These are phyloP conservation scores for Prunus yedoensis DNA, from an alignment of 331 rosid species.

Conservation along the genomic window DNA sequence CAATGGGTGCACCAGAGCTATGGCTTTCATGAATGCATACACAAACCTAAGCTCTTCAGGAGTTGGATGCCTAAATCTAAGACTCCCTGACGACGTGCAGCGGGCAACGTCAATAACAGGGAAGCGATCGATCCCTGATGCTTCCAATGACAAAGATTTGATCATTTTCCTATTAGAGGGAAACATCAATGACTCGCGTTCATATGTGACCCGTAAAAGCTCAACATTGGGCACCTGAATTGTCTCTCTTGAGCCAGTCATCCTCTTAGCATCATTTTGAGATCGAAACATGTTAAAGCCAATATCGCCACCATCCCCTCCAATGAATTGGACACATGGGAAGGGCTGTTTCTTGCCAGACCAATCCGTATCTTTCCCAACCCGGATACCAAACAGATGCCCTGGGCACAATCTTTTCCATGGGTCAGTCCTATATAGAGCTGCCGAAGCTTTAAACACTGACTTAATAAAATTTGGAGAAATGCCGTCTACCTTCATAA, in stretches of 20 bases:
- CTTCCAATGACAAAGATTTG: conserved; percentile 52
- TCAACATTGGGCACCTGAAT: conserved; percentile 49
- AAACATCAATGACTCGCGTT: conserved; percentile 54
- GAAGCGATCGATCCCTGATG: conserved; percentile 50
- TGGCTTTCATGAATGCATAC: conserved; percentile 58
- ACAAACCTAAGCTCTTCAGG: conserved; percentile 64
- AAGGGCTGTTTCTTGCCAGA: conserved; percentile 60
- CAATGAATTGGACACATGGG: conserved; percentile 60
- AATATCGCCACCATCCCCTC: conserved; percentile 73
- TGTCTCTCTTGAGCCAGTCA: conserved; percentile 71
- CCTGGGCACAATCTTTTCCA: conserved; percentile 65
- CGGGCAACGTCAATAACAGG: conserved; percentile 67
- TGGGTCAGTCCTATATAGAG: conserved; percentile 54
- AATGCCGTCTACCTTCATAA: conserved; percentile 64
- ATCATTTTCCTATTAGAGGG: conserved; percentile 61
- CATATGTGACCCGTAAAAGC: conserved; percentile 64
- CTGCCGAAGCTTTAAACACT: conserved; percentile 60
- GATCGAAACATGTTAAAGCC: conserved; percentile 61
- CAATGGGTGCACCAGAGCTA: conserved; percentile 59
- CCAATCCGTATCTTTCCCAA: conserved; percentile 71
- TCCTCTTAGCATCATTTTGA: conserved; percentile 56
- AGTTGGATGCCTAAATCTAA: conserved; percentile 52
- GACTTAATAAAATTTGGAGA: conserved; percentile 52
- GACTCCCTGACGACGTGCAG: conserved; percentile 41
- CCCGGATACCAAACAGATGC: conserved; percentile 53